phyloP scores from a whole-genome alignment of 345 rosid species.

The Sisymbrium irio region DNA sequence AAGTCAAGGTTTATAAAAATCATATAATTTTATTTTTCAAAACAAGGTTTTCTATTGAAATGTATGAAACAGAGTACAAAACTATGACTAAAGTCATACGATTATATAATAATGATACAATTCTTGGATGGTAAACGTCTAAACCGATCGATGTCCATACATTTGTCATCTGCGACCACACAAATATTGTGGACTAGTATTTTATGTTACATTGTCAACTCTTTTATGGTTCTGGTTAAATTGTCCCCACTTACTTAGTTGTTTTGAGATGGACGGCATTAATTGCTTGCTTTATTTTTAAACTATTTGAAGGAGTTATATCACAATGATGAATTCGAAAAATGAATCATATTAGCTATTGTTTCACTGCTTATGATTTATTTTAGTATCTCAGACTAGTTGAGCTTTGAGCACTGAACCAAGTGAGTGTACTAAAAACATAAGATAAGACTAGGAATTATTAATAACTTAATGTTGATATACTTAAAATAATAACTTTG shows the following conservation, averaged over 20 bases:
- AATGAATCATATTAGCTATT: no score
- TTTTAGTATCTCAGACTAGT: not conserved
- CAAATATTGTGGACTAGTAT: slow-evolving; percentile 1
- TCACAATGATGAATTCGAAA: no score
- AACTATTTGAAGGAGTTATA: no score
- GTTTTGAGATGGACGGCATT: slow-evolving; percentile 30
- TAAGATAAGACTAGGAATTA: not conserved
- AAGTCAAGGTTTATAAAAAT: not conserved
- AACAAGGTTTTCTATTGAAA: no score
- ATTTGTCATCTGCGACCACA: slow-evolving; percentile 13
- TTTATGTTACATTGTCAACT: slow-evolving; percentile 26
- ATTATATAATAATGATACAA: not conserved
- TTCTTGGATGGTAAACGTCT: not conserved
- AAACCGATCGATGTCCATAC: not conserved
- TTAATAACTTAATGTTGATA: not conserved
- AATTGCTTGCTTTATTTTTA: not conserved
- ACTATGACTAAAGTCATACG: no score
- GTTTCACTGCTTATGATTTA: not conserved
- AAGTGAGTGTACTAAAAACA: not conserved
- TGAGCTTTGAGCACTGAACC: not conserved
- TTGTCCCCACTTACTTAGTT: slow-evolving; percentile 36
- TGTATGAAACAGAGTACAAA: no score
- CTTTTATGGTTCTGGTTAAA: slow-evolving; percentile 14
- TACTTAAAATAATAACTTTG: not conserved
- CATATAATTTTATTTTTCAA: no score